Evolutionary conservation across 176 grass and related monocot genomes (phyloP), one percentile per base, ranked within the genome.

Genomic region (Cenchrus purpureus): DNA sequence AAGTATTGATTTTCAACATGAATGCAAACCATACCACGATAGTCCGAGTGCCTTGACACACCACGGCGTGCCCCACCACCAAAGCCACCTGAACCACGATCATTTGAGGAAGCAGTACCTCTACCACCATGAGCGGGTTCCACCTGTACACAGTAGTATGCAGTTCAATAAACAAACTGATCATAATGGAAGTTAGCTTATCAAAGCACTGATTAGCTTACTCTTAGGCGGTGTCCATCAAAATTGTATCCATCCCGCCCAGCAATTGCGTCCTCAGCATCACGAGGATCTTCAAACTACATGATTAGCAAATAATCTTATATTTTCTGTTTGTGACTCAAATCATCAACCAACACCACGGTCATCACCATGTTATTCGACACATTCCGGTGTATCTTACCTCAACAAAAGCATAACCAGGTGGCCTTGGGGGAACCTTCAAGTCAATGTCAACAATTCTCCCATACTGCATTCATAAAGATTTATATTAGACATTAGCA

Each of bases 351-450:
- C n/a, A 71, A 37, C 11, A 8, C 12, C 48, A 79, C 22, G 19
- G 25, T 65, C 16, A 61, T 20, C 37, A 42, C 13, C 4, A 16
- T 22, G 79, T 17, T 25, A 44, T 69, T 64, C 15, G 52, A 65
- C 51, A 73, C 44, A 91, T 61, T 12, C 0, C 17, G 16, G 15
- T 15, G 59, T 44, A 71, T 75, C 45, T 79, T 83, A 95, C 97
- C 93, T 99, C 97, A 59, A 99, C 78, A 91, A 99, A 99, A 89
- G 94, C 97, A 92, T 90, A 99, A 62, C 97, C 97, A 79, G 97
- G 97, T 6, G 97, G 94, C 76, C 94, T 94, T 7, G 97, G 97
- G 76, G 97, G 94, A 25, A 99, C 76, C 86, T 99, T 96, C 91
- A 99, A 82, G 88, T 99, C 97, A 88, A 99, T 91, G 62, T 95